Percentiles rank a stretch among this genome's conserved stretches.
These are phyloP conservation scores for Penstemon newberryi DNA, from an alignment of 257 asterid species.

Conservation along the genomic window DNA sequence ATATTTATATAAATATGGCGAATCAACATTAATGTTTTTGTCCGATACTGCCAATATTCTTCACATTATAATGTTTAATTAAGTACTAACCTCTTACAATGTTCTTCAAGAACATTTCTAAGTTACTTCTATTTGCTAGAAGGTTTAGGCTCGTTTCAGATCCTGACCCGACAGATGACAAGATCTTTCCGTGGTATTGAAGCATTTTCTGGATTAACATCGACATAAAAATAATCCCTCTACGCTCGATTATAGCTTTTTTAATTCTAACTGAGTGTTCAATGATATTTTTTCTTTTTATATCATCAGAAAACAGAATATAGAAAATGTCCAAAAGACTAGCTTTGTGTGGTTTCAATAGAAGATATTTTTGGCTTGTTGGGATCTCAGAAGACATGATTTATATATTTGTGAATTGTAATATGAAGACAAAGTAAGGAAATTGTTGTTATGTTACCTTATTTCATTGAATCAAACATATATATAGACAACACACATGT, in stretches of 20 bases:
- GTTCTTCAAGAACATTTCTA: conserved; percentile 26
- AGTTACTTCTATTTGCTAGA: conserved; percentile 29
- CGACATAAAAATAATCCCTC: conserved; percentile 30
- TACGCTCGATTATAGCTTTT: conserved; percentile 9
- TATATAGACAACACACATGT: neutral
- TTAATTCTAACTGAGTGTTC: conserved; percentile 13
- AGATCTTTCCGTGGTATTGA: conserved; percentile 4
- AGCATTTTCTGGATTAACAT: conserved; percentile 31
- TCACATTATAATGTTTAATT: neutral
- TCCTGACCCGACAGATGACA: conserved; percentile 25
- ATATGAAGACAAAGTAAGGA: neutral
- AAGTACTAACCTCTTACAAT: conserved; percentile 36
- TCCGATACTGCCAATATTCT: neutral
- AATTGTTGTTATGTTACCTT: neutral
- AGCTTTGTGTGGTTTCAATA: conserved; percentile 25
- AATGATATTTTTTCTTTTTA: conserved; percentile 14
- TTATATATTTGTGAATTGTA: neutral
- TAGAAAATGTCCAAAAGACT: conserved; percentile 23
- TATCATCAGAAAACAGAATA: conserved; percentile 19
- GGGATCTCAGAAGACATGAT: conserved; percentile 19
- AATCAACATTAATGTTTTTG: neutral
- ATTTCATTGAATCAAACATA: neutral
- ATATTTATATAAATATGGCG: neutral
- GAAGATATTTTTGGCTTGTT: neutral
- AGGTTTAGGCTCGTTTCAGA: conserved; percentile 40